Conservation (phyloP, 139 green algal genomes). For the Chlamydomonas asymmetrica region DNA sequence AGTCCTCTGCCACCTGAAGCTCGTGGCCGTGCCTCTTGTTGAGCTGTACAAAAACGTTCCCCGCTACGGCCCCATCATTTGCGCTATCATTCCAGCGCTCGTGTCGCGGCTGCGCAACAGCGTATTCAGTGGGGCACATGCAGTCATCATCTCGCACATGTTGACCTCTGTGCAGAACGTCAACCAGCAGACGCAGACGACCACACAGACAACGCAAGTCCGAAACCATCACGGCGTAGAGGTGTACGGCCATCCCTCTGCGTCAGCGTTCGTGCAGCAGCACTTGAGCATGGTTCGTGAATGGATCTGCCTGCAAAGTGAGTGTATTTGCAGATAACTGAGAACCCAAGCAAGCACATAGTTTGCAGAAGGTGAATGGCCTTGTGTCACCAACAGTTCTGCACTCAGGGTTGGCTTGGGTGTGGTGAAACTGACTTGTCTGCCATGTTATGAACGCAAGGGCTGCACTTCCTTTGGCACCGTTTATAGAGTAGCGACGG, state of each 20-base stretch:
- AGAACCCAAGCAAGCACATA: no score
- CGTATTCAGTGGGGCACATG: constrained; percentile 37
- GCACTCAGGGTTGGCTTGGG: no score
- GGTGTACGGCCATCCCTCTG: background rate
- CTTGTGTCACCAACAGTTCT: no score
- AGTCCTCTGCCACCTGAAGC: constrained; percentile 91
- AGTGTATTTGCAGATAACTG: no score
- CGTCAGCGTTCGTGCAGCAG: background rate
- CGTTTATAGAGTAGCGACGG: no score
- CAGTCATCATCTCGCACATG: background rate
- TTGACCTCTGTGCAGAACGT: background rate
- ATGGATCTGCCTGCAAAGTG: no score
- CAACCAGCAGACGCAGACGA: background rate
- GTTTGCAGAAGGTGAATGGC: no score
- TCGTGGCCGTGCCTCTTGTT: constrained; percentile 94
- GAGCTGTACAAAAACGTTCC: constrained; percentile 93
- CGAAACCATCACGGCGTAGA: background rate
- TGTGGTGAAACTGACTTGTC: no score
- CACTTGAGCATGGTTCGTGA: no score
- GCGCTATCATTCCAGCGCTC: constrained; percentile 79
- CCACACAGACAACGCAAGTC: background rate
- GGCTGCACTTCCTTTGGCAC: no score
- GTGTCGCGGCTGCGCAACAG: constrained; percentile 73
- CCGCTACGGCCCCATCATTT: constrained; percentile 84
- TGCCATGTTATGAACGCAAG: no score